These are phyloP conservation scores for Castanea crenata DNA, from an alignment of 306 rosid genomes.

Conservation along the genomic window DNA sequence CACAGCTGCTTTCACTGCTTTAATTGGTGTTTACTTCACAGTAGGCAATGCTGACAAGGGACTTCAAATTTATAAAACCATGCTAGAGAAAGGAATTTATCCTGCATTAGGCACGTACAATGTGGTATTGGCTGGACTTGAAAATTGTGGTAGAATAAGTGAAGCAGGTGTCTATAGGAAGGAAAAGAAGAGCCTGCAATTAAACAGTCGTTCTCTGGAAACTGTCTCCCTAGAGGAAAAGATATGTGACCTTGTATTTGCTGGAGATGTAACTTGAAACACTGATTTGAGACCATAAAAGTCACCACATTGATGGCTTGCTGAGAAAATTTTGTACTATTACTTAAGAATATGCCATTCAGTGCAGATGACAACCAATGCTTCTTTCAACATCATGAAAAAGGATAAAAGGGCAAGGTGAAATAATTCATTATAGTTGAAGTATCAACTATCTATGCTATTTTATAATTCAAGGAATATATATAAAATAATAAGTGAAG, in stretches of 20 bases:
- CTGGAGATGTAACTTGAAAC: slow-evolving; percentile 34
- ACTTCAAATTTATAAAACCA: slow-evolving; percentile 47
- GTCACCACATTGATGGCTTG: slow-evolving; percentile 14
- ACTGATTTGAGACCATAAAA: not conserved
- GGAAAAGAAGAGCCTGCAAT: slow-evolving; percentile 55
- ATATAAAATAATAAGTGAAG: too few relatives aligned
- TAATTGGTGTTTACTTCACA: slow-evolving; percentile 59
- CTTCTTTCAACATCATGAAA: slow-evolving; percentile 1
- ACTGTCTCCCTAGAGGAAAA: slow-evolving; percentile 42
- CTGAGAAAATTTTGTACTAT: not conserved
- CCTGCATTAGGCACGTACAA: slow-evolving; percentile 65
- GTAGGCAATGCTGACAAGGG: slow-evolving; percentile 60
- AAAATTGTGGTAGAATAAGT: slow-evolving; percentile 46
- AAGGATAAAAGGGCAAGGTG: not conserved
- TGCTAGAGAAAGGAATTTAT: slow-evolving; percentile 50
- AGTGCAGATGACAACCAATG: slow-evolving; percentile 13
- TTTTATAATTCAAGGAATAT: too few relatives aligned
- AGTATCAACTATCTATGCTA: too few relatives aligned
- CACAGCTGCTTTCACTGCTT: slow-evolving; percentile 72
- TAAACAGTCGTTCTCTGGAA: slow-evolving; percentile 26
- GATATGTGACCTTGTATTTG: slow-evolving; percentile 68
- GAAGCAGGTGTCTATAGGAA: slow-evolving; percentile 57
- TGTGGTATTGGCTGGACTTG: slow-evolving; percentile 56
- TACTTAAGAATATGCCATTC: slow-evolving; percentile 8
- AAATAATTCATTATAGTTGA: too few relatives aligned